Evolutionary conservation across 2,329 filamentous ascomycete species (phyloP).

Genomic region (Orbilia quercus): DNA sequence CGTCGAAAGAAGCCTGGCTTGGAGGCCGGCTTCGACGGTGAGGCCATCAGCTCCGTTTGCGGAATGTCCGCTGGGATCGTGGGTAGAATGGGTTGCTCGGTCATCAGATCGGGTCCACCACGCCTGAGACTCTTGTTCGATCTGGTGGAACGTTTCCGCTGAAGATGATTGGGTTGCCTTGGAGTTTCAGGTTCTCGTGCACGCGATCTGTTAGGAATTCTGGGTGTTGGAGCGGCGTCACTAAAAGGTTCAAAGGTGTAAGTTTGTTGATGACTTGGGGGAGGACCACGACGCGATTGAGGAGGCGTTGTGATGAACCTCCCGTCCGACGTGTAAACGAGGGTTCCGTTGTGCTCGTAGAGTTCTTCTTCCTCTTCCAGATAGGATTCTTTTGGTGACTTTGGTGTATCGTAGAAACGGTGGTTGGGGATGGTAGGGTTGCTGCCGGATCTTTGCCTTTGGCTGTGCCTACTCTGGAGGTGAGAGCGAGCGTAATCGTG

Average conservation of each 20-base stretch:
- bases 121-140: constrained; percentile 59
- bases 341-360: constrained; percentile 60
- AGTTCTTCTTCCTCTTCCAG: constrained; percentile 46
- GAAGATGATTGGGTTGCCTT: constrained; percentile 60
- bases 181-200: constrained; percentile 64
- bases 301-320: constrained; percentile 57
- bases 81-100: constrained; percentile 56
- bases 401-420: constrained; percentile 42
- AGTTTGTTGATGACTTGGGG: constrained; percentile 69
- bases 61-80: constrained; percentile 62
- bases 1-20: constrained; percentile 90
- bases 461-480: constrained; percentile 58
- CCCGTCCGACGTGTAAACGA: constrained; percentile 57
- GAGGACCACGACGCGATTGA: constrained; percentile 63
- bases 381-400: constrained; percentile 35
- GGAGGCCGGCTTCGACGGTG: constrained; percentile 70
- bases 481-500: constrained; percentile 59
- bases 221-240: constrained; percentile 89
- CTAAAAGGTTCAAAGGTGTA: constrained; percentile 63
- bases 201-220: constrained; percentile 81
- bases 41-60: constrained; percentile 61
- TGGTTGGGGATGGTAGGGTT: constrained; percentile 55
- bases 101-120: constrained; percentile 36
- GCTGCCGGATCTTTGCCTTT: constrained; percentile 59
- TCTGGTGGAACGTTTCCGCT: constrained; percentile 59